Evolutionary conservation across 768 basidiomycete genomes (phyloP).

Genomic region (Leccinum ochraceum): DNA sequence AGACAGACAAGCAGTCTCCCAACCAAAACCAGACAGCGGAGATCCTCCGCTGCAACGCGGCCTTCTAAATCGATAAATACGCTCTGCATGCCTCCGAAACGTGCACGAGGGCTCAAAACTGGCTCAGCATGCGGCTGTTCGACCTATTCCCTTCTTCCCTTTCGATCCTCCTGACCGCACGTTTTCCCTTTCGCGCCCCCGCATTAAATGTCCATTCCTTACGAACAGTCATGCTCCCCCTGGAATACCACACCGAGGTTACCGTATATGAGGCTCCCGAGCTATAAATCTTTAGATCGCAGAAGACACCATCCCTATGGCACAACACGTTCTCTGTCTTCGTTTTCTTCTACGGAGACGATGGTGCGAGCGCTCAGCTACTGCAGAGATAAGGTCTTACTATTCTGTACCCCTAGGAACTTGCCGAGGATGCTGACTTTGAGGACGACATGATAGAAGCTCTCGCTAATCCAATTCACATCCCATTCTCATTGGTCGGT

Average conservation of each 20-base stretch:
- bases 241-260: constrained; percentile 5
- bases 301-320: constrained; percentile 27
- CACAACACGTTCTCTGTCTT: constrained; percentile 1
- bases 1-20: constrained; percentile 15
- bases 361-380: constrained; percentile 10
- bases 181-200: constrained; percentile 1
- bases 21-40: constrained; percentile 27
- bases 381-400: constrained; percentile 6
- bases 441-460: constrained; percentile 3
- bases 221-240: constrained; percentile 14
- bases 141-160: constrained; percentile 2
- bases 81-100: constrained; percentile 28
- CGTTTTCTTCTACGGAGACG: not conserved
- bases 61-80: constrained; percentile 21
- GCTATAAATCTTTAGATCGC: constrained; percentile 18
- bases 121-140: constrained; percentile 10
- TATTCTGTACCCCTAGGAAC: constrained; percentile 13
- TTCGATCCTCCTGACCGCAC: not conserved
- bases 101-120: constrained; percentile 23
- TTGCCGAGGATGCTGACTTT: constrained; percentile 11
- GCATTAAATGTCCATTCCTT: constrained; percentile 24
- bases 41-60: constrained; percentile 28
- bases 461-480: not conserved
- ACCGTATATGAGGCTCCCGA: constrained; percentile 26
- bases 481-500: constrained; percentile 20